These are phyloP conservation scores for Starmerella bombicola DNA, from an alignment of 805 yeast species.

Conservation along the genomic window DNA sequence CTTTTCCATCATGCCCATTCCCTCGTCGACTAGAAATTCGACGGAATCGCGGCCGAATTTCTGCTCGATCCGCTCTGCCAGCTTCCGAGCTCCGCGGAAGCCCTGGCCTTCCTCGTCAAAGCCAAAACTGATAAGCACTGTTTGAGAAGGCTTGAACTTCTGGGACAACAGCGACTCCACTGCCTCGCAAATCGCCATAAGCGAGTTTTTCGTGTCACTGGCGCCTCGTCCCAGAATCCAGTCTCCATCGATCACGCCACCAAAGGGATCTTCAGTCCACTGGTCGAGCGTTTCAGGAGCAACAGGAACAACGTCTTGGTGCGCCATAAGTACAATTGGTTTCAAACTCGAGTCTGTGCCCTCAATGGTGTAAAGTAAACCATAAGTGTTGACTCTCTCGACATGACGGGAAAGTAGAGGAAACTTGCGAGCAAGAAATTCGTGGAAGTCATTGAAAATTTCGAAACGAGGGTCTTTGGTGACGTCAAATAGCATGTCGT, in stretches of 20 bases:
- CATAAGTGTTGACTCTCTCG: constrained; percentile 45
- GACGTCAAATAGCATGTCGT: constrained; percentile 37
- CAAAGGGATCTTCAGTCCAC: constrained; percentile 56
- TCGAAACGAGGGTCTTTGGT: constrained; percentile 42
- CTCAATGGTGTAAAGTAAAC: constrained; percentile 47
- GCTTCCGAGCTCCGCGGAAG: constrained; percentile 43
- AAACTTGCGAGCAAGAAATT: constrained; percentile 41
- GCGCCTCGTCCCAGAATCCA: constrained; percentile 62
- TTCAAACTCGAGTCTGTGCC: constrained; percentile 41
- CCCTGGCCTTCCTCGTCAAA: constrained; percentile 68
- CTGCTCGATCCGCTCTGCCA: constrained; percentile 38
- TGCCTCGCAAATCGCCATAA: constrained; percentile 52
- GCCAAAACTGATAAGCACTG: constrained; percentile 51
- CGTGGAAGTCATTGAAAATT: constrained; percentile 39
- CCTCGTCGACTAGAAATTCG: constrained; percentile 59
- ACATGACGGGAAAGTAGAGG: constrained; percentile 40
- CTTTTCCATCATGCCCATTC: constrained; percentile 35
- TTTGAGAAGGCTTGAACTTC: constrained; percentile 44
- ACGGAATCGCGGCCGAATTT: constrained; percentile 51
- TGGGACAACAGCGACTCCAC: constrained; percentile 41
- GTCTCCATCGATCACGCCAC: constrained; percentile 53
- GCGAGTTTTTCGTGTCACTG: constrained; percentile 52
- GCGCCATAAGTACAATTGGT: constrained; percentile 61
- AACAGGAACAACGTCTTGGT: constrained; percentile 68
- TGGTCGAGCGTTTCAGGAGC: constrained; percentile 38